phyloP scores from a whole-genome alignment of 495 filamentous ascomycete genomes.

The Geoglossum glabrum region DNA sequence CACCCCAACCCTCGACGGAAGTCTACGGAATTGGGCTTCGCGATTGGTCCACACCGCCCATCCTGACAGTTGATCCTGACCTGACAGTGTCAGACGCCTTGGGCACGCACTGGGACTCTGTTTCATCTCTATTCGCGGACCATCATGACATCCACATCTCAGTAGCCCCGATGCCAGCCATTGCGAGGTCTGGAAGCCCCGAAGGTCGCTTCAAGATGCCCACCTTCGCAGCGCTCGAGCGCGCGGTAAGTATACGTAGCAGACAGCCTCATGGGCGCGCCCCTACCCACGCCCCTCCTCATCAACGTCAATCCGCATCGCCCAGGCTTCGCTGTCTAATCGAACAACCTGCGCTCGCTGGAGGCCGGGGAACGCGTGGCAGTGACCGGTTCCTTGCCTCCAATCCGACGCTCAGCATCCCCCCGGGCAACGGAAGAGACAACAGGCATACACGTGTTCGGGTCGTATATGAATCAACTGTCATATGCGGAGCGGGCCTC shows the following conservation, averaged over 20 bases:
- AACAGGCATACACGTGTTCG: neutral
- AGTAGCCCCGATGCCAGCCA: too few relatives aligned
- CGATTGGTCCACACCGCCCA: neutral
- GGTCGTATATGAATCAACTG: slow-evolving; percentile 1
- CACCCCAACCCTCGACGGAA: neutral
- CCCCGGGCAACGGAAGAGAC: neutral
- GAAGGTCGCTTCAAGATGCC: too few relatives aligned
- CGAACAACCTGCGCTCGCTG: neutral
- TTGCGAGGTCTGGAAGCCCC: too few relatives aligned
- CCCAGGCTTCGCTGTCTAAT: neutral
- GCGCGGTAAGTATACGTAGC: neutral
- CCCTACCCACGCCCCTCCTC: neutral
- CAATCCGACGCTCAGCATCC: neutral
- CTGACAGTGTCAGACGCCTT: neutral
- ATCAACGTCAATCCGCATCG: neutral
- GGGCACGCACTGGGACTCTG: neutral
- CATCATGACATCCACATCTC: neutral
- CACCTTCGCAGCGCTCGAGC: neutral
- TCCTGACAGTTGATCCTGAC: neutral
- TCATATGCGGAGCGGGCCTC: neutral
- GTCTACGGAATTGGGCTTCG: neutral
- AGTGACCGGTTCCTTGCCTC: neutral
- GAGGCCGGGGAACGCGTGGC: neutral
- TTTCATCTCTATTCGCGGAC: slow-evolving; percentile 1
- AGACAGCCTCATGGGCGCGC: too few relatives aligned